phyloP scores from a whole-genome alignment of 2,329 filamentous ascomycete genomes.

The Ophiostoma himal-ulmi region DNA sequence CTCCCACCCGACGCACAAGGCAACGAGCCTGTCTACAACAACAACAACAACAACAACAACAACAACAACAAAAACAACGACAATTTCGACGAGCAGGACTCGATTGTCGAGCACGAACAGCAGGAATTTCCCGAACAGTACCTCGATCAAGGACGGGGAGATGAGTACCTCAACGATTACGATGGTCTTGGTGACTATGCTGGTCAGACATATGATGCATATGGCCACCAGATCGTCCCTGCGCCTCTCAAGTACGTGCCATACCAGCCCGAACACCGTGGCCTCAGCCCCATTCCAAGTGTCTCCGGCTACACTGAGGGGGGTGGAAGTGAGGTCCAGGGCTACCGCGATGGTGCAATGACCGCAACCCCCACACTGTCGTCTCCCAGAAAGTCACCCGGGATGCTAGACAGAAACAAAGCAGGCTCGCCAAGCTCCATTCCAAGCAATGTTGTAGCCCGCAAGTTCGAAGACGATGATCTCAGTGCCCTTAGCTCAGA shows the following conservation, averaged over 20 bases:
- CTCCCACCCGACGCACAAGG: slow-evolving; percentile 17
- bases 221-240: slow-evolving; percentile 57
- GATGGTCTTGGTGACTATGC: slow-evolving; percentile 25
- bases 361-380: slow-evolving; percentile 51
- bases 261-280: slow-evolving; percentile 62
- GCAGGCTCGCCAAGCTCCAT: slow-evolving; percentile 53
- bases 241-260: slow-evolving; percentile 61
- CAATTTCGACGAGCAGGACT: slow-evolving; percentile 37
- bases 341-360: slow-evolving; percentile 52
- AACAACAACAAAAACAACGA: no score
- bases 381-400: slow-evolving; percentile 49
- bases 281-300: slow-evolving; percentile 83
- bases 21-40: slow-evolving; percentile 29
- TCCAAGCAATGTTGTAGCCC: slow-evolving; percentile 42
- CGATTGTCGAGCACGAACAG: slow-evolving; percentile 34
- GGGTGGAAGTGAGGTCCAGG: slow-evolving; percentile 49
- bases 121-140: slow-evolving; percentile 41
- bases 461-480: slow-evolving; percentile 41
- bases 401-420: slow-evolving; percentile 37
- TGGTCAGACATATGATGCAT: slow-evolving; percentile 45
- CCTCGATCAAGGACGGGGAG: slow-evolving; percentile 22
- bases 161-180: slow-evolving; percentile 36
- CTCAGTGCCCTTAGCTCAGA: slow-evolving; percentile 49
- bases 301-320: slow-evolving; percentile 79
- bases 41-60: no score